Evolutionary conservation across 257 asterid species (phyloP), one percentile per base, ranked within the genome.

Genomic region (Voacanga thouarsii): DNA sequence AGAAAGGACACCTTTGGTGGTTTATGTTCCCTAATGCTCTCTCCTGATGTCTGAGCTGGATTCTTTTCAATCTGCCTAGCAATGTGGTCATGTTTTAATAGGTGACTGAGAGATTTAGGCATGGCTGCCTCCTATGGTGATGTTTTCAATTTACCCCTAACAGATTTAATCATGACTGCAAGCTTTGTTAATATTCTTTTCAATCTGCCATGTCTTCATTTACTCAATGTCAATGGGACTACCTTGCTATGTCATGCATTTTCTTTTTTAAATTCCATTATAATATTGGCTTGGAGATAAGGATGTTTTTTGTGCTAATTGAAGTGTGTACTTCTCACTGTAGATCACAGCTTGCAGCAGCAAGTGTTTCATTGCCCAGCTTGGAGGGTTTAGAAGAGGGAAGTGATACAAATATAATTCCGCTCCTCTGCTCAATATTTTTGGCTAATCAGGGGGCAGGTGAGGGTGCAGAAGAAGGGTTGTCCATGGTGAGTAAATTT

Each of bases 381-480:
- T 56, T 75, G 80, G 84, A 78, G 47, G 81, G 89, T 72, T 63
- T 82, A 59, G 86, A 77, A n/a, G 79, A 76, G 79, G 85, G 79
- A 76, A 85, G 83, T 65, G 81, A 71, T 60, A 82, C 81, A 73
- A 86, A 85, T 85, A 84, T 92, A 28, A 88, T 92, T 76, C 87
- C 91, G 43, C 86, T 92, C 39, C 76, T 90, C 77, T 92, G 97
- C 82, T 87, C 96, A 50, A 89, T 92, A 82, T 92, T 90, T 86
- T 83, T 86, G 90, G 90, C 92, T 51, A 90, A 90, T 75, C 97
- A 92, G n/a, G 92, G 96, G 79, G 87, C 87, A 24, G 92, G 90
- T 49, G 96, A 92, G 83, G 94, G 90, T 71, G 87, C 96, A 76
- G 91, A 63, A 76, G 91, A 59, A 80, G 97, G 87, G 78, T 80